Base-by-base conservation (phyloP, 2,329 filamentous ascomycete genomes). In the Decorospora gaudefroyi region DNA sequence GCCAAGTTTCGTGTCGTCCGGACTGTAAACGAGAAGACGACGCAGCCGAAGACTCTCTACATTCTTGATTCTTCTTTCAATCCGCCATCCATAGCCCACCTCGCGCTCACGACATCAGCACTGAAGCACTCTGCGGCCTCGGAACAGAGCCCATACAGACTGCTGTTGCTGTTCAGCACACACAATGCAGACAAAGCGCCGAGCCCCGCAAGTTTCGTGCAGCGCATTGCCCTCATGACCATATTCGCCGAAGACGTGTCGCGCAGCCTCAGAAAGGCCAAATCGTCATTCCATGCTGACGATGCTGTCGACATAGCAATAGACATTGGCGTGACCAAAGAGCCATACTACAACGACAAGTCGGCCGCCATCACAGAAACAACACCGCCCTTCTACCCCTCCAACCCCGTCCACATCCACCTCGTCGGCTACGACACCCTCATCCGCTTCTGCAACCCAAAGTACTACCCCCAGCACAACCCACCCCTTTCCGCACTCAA, bases 351-450 rank as follows among this genome's bases (percentile, higher is more conserved):
- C 59, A 81, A 82, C 45, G 83, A 85, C 60, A 92, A 92, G 71
- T 81, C 82, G 6, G 55, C 61, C 9, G 82, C 81, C 1, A 82
- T 91, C 18, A 71, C 75, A 0, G 71, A 72, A 39, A 62, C 54
- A 28, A 42, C 29, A 9, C 62, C 71, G 11, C 63, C 59, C 3
- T 52, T 67, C 17, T 73, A 72, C 49, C 59, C 71, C 0, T 60
- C 61, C 12, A 50, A 60, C 6, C 72, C 74, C 0, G 61, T 45
- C 39, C 86, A 90, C 58, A 72, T 87, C 3, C 88, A 88, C 59
- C 78, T 91, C 2, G 80, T 83, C 1, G 88, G 88, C 18, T 92
- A 83, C 64, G 88, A 92, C 59, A 92, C 88, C 0, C 71, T 91
- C 5, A 81, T 86, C 11, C 80, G 88, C 13, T 82, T 92, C 38